Conservation (phyloP, 306 rosid species). For the Sicyos edulis region DNA sequence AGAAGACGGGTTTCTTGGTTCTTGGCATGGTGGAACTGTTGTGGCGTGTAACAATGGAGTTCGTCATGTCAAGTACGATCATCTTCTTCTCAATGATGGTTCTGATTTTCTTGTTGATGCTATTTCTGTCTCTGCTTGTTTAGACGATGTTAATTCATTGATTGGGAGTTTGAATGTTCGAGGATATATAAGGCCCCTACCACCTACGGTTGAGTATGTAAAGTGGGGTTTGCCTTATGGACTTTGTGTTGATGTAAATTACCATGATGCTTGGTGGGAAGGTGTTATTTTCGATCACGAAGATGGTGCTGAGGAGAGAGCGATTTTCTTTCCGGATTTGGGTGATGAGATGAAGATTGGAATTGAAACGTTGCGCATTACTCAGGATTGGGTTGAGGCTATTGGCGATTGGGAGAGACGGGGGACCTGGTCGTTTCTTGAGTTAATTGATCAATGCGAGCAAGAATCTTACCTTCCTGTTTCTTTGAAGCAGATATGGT, state of each 20-base stretch:
- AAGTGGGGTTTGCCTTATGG: conserved; percentile 42
- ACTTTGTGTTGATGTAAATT: conserved; percentile 62
- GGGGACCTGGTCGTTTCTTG: conserved; percentile 68
- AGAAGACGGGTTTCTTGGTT: conserved; percentile 73
- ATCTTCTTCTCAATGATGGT: conserved; percentile 38
- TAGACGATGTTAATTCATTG: conserved; percentile 35
- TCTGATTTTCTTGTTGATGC: conserved; percentile 30
- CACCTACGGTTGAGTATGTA: conserved; percentile 34
- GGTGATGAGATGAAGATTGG: conserved; percentile 58
- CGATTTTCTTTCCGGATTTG: conserved; percentile 66
- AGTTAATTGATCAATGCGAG: conserved; percentile 55
- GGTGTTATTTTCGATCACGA: conserved; percentile 70
- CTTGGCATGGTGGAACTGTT: conserved; percentile 73
- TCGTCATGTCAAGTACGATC: conserved; percentile 48
- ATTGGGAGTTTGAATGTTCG: conserved; percentile 22
- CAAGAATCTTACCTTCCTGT: conserved; percentile 33
- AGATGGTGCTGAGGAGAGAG: conserved; percentile 49
- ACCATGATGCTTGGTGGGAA: conserved; percentile 93
- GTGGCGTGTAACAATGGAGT: conserved; percentile 28
- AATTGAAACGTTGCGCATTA: conserved; percentile 41
- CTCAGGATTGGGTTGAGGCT: conserved; percentile 70
- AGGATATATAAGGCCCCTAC: conserved; percentile 57
- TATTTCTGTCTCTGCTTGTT: conserved; percentile 39
- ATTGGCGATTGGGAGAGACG: conserved; percentile 51
- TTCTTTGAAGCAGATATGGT: conserved; percentile 82